Evolutionary conservation across 768 basidiomycete genomes (phyloP), one percentile per base, ranked within the genome.

Genomic region (Auricularia cornea): DNA sequence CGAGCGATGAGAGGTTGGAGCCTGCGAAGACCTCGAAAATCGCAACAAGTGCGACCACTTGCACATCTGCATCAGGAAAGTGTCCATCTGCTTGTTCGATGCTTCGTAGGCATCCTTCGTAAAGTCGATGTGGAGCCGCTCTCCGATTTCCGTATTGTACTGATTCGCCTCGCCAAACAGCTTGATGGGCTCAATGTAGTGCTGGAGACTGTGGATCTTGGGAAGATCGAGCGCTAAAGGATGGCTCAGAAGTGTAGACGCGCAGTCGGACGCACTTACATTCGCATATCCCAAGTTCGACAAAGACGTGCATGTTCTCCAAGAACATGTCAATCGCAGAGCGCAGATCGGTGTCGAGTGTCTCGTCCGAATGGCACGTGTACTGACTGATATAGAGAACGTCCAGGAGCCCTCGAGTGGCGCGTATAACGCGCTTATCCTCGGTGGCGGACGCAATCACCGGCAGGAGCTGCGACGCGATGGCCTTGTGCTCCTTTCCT

Each of bases 181-280:
- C 1, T 61, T 59, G 38, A 74, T 74, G 2, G 64, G 60, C 0
- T 32, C 6, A 14, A 67, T 38, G 59, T 72, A 73, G 57, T 73
- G 73, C 18, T 59, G 48, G 14, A 66, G 6, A 4, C 10, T 14
- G 29, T 57, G 54, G 18, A 68, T 20, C 64, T 76, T 76, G 1
- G 74, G 71, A n/a, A 76, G 69, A 54, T 72, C 72, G 64, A 76
- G 73, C 41, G 72, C 64, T 4, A 64, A n/a, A n/a, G n/a, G n/a
- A n/a, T n/a, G n/a, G 51, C 26, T 28, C 54, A 16, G 30, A 8
- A 3, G 26, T 10, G 35, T 35, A 35, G 14, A 35, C 35, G 8
- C 35, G 14, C 35, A 35, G 35, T 35, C 35, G 35, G n/a, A n/a
- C n/a, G n/a, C n/a, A n/a, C n/a, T n/a, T 40, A 40, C 38, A 40